These are phyloP conservation scores for Phaseolus lunatus DNA, from an alignment of 306 rosid species.

Conservation along the genomic window DNA sequence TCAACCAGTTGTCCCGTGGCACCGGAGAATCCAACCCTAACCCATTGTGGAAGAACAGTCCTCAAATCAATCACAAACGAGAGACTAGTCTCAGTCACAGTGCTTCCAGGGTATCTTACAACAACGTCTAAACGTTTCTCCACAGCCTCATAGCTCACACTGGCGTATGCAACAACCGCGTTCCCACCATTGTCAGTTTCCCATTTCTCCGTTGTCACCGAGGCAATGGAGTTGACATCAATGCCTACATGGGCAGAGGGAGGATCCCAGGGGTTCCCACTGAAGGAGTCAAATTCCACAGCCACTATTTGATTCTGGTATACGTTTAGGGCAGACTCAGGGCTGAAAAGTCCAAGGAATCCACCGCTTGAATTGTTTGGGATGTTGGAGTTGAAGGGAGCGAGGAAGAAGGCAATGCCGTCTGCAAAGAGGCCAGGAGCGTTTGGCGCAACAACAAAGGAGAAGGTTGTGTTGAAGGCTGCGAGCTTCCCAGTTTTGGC, in stretches of 20 bases:
- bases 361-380: constrained; percentile 48
- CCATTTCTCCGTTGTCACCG: constrained; percentile 29
- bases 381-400: constrained; percentile 39
- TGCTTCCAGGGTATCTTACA: constrained; percentile 16
- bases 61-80: constrained; percentile 49
- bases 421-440: constrained; percentile 24
- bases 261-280: constrained; percentile 48
- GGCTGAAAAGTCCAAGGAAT: constrained; percentile 50
- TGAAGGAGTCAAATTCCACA: constrained; percentile 52
- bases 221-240: constrained; percentile 49
- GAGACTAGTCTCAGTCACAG: neutral
- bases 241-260: constrained; percentile 48
- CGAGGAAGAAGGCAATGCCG: constrained; percentile 56
- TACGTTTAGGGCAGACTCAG: constrained; percentile 38
- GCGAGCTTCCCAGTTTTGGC: constrained; percentile 28
- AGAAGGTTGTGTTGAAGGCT: constrained; percentile 40
- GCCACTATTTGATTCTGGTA: constrained; percentile 49
- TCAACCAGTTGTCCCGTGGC: constrained; percentile 44
- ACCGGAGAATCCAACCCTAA: constrained; percentile 59
- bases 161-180: constrained; percentile 25
- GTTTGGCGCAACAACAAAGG: constrained; percentile 8
- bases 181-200: neutral
- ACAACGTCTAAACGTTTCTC: constrained; percentile 31
- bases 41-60: constrained; percentile 56
- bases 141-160: constrained; percentile 45